Base-by-base conservation (phyloP, 169 alveolate genomes). In the Fabrea salina region DNA sequence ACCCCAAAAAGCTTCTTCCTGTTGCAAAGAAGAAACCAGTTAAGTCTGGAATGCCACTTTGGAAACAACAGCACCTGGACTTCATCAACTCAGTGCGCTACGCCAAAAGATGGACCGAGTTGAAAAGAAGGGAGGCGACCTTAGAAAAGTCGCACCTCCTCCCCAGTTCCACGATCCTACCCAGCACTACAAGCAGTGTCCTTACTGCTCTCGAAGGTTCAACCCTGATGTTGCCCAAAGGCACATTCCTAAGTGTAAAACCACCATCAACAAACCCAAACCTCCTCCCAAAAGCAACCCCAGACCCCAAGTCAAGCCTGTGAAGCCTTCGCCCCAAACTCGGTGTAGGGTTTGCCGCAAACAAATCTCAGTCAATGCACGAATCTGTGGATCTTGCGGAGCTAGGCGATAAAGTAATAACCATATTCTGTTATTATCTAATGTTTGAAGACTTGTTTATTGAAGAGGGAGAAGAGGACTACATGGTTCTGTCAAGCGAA, bases 241-340 rank as follows among this genome's bases (percentile, higher is more conserved):
- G 27, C 89, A 84, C 64, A 80, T 84, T 37, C 89, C 89, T 13
- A 84, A 80, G 35, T 84, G 89, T 57, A 64, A 70, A 66, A 67
- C 49, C 43, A 84, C 47, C 30, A 70, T 71, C 2, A 79, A 79
- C 39, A 84, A 75, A 49, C 89, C 89, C 4, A 79, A 80, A 57
- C 87, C 89, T 1, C 89, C 89, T 5, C 89, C 89, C 27, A 53
- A 66, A 49, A n/a, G n/a, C n/a, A n/a, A n/a, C n/a, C n/a, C n/a
- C n/a, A n/a, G n/a, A n/a, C n/a, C n/a, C n/a, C n/a, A n/a, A n/a
- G n/a, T n/a, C n/a, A n/a, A n/a, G n/a, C n/a, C n/a, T n/a, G n/a
- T n/a, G n/a, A n/a, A n/a, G n/a, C n/a, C n/a, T n/a, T n/a, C n/a
- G n/a, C n/a, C n/a, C n/a, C n/a, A n/a, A n/a, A n/a, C n/a, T n/a